phyloP scores from a whole-genome alignment of 306 rosid species.

The Vicia faba region DNA sequence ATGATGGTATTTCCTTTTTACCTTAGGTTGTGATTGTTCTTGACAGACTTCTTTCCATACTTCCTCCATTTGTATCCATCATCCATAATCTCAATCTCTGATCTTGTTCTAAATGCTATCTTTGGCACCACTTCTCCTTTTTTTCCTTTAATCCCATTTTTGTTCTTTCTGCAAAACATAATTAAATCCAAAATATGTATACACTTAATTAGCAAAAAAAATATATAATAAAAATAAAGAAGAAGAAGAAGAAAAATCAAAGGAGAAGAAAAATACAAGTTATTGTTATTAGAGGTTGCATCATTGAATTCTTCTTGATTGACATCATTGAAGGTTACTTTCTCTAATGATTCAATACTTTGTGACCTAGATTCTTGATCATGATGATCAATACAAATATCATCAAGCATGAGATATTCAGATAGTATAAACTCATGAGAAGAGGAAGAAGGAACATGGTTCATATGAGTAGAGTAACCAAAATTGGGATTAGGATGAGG shows the following conservation, averaged over 20 bases:
- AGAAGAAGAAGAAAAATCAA: background rate
- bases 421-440: slow-evolving; percentile 46
- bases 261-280: slow-evolving; percentile 13
- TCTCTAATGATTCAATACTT: slow-evolving; percentile 54
- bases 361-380: slow-evolving; percentile 47
- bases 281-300: slow-evolving; percentile 42
- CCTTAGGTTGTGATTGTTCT: slow-evolving; percentile 69
- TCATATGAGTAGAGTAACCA: slow-evolving; percentile 14
- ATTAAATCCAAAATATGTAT: background rate
- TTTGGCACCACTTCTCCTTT: slow-evolving; percentile 39
- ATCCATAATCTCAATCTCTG: slow-evolving; percentile 72
- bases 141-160: slow-evolving; percentile 35
- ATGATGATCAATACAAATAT: slow-evolving; percentile 25
- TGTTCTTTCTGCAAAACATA: slow-evolving; percentile 43
- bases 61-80: slow-evolving; percentile 91
- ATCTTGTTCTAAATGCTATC: slow-evolving; percentile 68
- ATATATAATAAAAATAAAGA: too few relatives aligned
- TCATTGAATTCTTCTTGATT: slow-evolving; percentile 42
- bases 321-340: slow-evolving; percentile 24
- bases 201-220: background rate
- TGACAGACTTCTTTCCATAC: slow-evolving; percentile 75
- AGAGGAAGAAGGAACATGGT: slow-evolving; percentile 18
- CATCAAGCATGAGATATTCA: slow-evolving; percentile 47
- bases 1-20: background rate
- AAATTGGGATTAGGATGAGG: slow-evolving; percentile 42